These are phyloP conservation scores for Skeletonema menzelii DNA, from an alignment of 108 stramenopile genomes.

Conservation along the genomic window DNA sequence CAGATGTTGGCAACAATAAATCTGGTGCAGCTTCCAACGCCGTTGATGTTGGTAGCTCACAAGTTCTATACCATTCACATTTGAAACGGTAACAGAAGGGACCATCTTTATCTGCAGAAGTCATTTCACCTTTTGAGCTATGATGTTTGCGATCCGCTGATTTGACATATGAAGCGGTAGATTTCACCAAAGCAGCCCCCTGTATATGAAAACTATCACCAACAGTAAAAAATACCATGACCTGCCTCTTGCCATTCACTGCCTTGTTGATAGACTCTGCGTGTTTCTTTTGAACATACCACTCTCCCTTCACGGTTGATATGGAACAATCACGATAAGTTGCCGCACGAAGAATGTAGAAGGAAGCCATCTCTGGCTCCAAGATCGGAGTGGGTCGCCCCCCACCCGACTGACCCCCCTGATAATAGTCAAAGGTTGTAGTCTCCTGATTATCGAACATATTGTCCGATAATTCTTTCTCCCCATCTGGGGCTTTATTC, in stretches of 20 bases:
- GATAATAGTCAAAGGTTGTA: conserved; percentile 80
- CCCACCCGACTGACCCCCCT: conserved; percentile 77
- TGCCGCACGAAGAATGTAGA: conserved; percentile 74
- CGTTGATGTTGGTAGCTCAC: conserved; percentile 76
- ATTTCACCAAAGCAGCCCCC: conserved; percentile 81
- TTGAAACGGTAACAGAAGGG: conserved; percentile 64
- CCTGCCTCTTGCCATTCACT: conserved; percentile 62
- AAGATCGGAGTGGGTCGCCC: conserved; percentile 85
- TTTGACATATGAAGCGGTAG: conserved; percentile 50
- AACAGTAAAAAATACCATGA: conserved; percentile 87
- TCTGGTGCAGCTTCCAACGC: conserved; percentile 81
- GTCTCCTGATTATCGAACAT: conserved; percentile 79
- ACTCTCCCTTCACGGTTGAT: conserved; percentile 70
- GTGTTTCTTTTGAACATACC: conserved; percentile 79
- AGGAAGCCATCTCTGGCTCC: conserved; percentile 80
- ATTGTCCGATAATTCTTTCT: conserved; percentile 64
- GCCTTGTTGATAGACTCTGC: conserved; percentile 70
- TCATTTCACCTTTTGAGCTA: conserved; percentile 8
- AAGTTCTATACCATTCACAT: conserved; percentile 87
- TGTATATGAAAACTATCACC: conserved; percentile 83
- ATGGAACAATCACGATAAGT: conserved; percentile 76
- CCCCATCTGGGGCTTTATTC: conserved; percentile 30
- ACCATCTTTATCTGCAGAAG: conserved; percentile 48
- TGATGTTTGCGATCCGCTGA: conserved; percentile 13
- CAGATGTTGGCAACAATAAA: conserved; percentile 69